Conservation (phyloP, 257 asterid genomes). For the Lithospermum erythrorhizon region DNA sequence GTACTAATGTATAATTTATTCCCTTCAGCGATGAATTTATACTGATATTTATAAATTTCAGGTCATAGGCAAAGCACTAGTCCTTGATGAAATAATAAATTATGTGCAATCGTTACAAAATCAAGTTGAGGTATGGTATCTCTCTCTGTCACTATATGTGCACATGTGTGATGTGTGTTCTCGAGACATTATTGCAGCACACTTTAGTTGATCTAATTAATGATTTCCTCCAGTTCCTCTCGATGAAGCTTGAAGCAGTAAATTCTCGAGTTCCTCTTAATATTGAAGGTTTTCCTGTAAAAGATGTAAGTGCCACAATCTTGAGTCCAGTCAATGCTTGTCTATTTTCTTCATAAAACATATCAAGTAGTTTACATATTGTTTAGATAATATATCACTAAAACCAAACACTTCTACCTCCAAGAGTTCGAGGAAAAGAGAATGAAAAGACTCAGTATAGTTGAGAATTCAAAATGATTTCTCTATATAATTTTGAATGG, state of each 20-base stretch:
- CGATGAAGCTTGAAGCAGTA: slow-evolving; percentile 78
- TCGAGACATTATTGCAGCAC: neutral
- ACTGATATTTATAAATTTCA: neutral
- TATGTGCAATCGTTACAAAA: neutral
- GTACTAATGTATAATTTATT: no score
- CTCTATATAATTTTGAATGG: neutral
- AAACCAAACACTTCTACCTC: neutral
- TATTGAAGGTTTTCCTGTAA: slow-evolving; percentile 50
- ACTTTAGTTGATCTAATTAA: neutral
- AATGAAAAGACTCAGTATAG: neutral
- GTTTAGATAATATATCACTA: no score
- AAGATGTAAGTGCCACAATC: slow-evolving; percentile 39
- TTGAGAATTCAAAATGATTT: neutral
- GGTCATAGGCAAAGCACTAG: neutral
- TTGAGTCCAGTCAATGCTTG: neutral
- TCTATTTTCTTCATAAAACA: neutral
- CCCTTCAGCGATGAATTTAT: no score
- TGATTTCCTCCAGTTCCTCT: slow-evolving; percentile 35
- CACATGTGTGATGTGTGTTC: no score
- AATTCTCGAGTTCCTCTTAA: slow-evolving; percentile 34
- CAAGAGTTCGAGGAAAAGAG: neutral
- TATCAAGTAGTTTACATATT: neutral
- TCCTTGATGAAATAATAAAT: neutral
- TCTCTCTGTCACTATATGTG: neutral
- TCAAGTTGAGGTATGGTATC: neutral